Evolutionary conservation across 2,329 filamentous ascomycete genomes (phyloP), one percentile per base, ranked within the genome.

Genomic region (Colletotrichum simmondsii): DNA sequence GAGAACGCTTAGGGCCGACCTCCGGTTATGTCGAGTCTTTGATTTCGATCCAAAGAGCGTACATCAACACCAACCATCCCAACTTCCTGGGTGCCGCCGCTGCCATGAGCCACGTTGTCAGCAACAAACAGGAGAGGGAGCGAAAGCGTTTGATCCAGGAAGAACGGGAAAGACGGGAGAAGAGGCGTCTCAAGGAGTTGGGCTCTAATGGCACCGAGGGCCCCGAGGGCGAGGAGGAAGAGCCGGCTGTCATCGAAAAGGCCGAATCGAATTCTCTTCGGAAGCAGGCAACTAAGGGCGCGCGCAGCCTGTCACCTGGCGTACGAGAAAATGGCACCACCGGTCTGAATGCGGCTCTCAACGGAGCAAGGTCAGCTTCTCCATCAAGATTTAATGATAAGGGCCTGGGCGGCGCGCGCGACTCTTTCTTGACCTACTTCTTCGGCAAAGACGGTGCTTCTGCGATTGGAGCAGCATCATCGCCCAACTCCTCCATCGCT

Each of bases 11-110:
- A 6, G 97, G 97, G 2, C 97, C 97, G 12, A 92, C 94, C 69
- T 97, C 96, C 2, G 89, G 85, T 65, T 99, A 99, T 77, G 97
- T 99, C 56, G 97, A 98, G 83, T 98, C 96, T 53, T 88, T 99
- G 74, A 99, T 99, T 76, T 93, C 97, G 30, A 99, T 99, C 73
- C 97, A 99, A 84, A 91, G 97, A 76, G 97, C 97, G 24, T 99
- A 99, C 84, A 98, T 99, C 85, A 99, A 99, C 86, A 99, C 97
- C 54, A 99, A 99, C 80, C 97, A 99, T 81, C 97, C 97, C 61
- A 99, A 99, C 83, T 99, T 99, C 86, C 90, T 98, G 19, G 97
- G 97, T 57, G 97, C 97, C 19, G 96, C 97, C 26, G 96, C 95
- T 46, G 97, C 97, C 75, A 99, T 99, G 97, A 96, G 95, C 76